These are phyloP conservation scores for Curvularia hawaiiensis DNA, from an alignment of 2,329 filamentous ascomycete species.

Conservation along the genomic window DNA sequence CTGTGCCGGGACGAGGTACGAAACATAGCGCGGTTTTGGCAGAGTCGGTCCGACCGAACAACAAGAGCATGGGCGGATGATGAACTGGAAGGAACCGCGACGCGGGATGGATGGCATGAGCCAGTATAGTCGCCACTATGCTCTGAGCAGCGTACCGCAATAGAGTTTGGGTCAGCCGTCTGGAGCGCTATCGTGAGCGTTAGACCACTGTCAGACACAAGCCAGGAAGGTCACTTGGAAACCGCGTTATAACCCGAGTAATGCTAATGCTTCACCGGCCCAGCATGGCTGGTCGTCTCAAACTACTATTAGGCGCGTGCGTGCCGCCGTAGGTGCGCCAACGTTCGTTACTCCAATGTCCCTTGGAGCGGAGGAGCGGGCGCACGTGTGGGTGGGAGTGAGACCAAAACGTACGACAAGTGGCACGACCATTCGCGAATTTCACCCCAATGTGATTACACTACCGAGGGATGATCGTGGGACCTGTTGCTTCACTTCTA, in stretches of 20 bases:
- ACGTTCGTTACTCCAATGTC: slow-evolving; percentile 6
- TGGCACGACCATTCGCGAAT: slow-evolving; percentile 5
- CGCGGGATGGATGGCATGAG: slow-evolving; percentile 13
- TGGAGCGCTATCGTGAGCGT: slow-evolving; percentile 4
- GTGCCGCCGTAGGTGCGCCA: slow-evolving; percentile 10
- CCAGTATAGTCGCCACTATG: slow-evolving; percentile 15
- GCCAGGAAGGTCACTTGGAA: slow-evolving; percentile 6
- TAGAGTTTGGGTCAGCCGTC: slow-evolving; percentile 5
- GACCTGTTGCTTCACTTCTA: background rate
- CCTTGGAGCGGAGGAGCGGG: background rate
- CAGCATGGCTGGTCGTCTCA: slow-evolving; percentile 9
- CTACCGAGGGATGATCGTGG: slow-evolving; percentile 7
- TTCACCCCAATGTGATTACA: background rate
- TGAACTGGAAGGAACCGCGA: slow-evolving; percentile 7
- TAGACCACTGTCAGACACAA: slow-evolving; percentile 4
- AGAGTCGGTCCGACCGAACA: slow-evolving; percentile 14
- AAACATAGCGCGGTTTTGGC: slow-evolving; percentile 15
- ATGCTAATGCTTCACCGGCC: slow-evolving; percentile 12
- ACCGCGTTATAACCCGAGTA: slow-evolving; percentile 5
- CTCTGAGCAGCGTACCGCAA: slow-evolving; percentile 6
- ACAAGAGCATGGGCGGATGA: slow-evolving; percentile 8
- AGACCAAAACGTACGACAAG: slow-evolving; percentile 13
- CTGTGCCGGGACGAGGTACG: slow-evolving; percentile 9
- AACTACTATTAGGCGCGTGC: slow-evolving; percentile 9
- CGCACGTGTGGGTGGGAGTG: background rate